These are phyloP conservation scores for Trypanosoma platydactyli DNA, from an alignment of 208 protist species.

Conservation along the genomic window DNA sequence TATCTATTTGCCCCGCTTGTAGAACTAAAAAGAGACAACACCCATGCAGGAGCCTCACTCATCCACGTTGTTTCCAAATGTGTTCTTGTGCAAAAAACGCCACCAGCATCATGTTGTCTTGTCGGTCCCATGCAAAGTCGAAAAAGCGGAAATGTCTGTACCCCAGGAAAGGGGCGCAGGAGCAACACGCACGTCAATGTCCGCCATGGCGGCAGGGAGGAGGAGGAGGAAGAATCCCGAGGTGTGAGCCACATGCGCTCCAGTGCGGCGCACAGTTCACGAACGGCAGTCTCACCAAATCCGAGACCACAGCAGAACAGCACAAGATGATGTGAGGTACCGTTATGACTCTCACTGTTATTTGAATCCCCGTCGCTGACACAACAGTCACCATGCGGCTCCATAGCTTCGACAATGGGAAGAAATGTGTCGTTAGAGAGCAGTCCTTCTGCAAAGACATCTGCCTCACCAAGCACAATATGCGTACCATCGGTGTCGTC, in stretches of 20 bases:
- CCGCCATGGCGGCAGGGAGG: slow-evolving; percentile 32
- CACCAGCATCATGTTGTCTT: slow-evolving; percentile 17
- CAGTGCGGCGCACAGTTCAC: slow-evolving; percentile 41
- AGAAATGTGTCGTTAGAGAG: slow-evolving; percentile 53
- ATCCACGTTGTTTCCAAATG: slow-evolving; percentile 69
- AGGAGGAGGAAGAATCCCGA: neutral
- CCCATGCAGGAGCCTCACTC: slow-evolving; percentile 60
- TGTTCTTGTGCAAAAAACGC: slow-evolving; percentile 14
- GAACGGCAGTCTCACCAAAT: slow-evolving; percentile 46
- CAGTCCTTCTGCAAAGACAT: slow-evolving; percentile 51
- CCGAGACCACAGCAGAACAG: slow-evolving; percentile 66
- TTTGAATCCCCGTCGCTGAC: neutral
- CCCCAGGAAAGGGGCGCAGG: slow-evolving; percentile 32
- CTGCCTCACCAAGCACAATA: slow-evolving; percentile 59
- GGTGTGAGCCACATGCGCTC: slow-evolving; percentile 39
- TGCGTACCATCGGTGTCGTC: slow-evolving; percentile 23
- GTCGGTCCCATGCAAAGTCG: slow-evolving; percentile 32
- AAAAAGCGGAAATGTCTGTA: slow-evolving; percentile 57
- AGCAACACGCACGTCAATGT: slow-evolving; percentile 60
- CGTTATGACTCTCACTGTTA: neutral
- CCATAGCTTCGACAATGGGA: slow-evolving; percentile 24
- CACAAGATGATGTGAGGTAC: slow-evolving; percentile 20
- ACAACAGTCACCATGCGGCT: slow-evolving; percentile 21
- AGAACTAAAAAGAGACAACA: slow-evolving; percentile 64
- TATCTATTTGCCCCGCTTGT: slow-evolving; percentile 10